Percentiles rank a stretch among this genome's conserved stretches.
Conservation (phyloP, 106 monocot genomes). For the Dactylorhiza incarnata region DNA sequence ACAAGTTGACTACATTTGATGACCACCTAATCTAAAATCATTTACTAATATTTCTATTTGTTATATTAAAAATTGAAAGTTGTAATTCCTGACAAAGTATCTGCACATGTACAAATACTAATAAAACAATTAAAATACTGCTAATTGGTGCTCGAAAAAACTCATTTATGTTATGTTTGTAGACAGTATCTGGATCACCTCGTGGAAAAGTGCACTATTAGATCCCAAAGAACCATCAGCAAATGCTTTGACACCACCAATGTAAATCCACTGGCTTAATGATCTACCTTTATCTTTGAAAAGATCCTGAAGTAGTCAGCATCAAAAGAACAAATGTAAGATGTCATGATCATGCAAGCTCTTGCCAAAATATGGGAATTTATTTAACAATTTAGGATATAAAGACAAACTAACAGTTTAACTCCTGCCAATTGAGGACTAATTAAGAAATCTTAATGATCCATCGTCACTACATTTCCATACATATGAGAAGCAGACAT, state of each 20-base stretch:
- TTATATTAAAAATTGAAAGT: not conserved
- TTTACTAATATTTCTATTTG: not conserved
- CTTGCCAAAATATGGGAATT: not conserved
- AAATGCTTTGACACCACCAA: constrained; percentile 97
- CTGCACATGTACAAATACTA: not conserved
- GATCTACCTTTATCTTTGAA: constrained; percentile 47
- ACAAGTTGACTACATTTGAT: not conserved
- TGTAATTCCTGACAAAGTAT: not conserved
- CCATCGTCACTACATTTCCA: too few species aligned
- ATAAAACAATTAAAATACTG: not conserved
- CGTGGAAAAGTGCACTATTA: constrained; percentile 89
- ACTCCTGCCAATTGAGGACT: not conserved
- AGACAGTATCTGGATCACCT: constrained; percentile 37
- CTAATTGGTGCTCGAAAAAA: not conserved
- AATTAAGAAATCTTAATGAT: too few species aligned
- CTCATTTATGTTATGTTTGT: not conserved
- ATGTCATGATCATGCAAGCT: not conserved
- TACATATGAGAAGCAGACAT: too few species aligned
- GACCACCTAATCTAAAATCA: not conserved
- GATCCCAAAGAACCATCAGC: constrained; percentile 92
- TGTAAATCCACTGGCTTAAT: constrained; percentile 74
- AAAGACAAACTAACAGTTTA: not conserved
- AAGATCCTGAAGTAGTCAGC: constrained; percentile 45
- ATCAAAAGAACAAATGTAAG: not conserved
- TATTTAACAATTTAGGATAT: not conserved